Evolutionary conservation across 176 grass and related monocot genomes (phyloP).

Genomic region (barley (Hordeum vulgare)): MorexV3_pseudomolecules_assembly NC_058520.1:611082406-611082905

Average conservation of each 20-base stretch:
- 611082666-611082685: no score
- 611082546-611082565: background rate
- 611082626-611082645: no score
- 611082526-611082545: background rate
- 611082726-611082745: background rate
- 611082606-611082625: no score
- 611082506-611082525: background rate
- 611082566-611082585: background rate
- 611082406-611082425: no score
- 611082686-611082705: background rate
- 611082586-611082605: background rate
- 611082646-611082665: no score
- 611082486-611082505: background rate
- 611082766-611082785: slow-evolving; percentile 24
- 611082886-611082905: background rate
- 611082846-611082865: background rate
- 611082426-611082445: no score
- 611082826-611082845: slow-evolving; percentile 3
- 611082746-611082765: slow-evolving; percentile 10
- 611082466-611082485: background rate
- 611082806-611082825: slow-evolving; percentile 18
- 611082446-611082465: no score
- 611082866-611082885: background rate
- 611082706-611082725: background rate
- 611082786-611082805: background rate